phyloP scores from a whole-genome alignment of 75 land plant genomes.

The Isoetes taiwanensis region DNA sequence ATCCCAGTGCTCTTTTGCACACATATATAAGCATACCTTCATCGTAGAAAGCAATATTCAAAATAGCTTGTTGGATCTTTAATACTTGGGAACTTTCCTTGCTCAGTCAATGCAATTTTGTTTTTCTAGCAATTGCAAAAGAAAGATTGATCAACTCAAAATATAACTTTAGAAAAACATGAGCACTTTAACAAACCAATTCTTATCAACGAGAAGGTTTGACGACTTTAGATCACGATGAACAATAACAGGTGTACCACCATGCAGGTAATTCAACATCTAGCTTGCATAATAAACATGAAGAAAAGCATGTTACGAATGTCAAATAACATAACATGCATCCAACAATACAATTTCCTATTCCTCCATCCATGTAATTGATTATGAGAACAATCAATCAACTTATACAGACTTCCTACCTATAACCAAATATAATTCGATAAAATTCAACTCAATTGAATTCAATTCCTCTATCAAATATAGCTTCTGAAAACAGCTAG shows the following conservation, averaged over 20 bases:
- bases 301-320: background rate
- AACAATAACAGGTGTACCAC: conserved; percentile 73
- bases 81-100: too few species aligned
- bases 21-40: too few species aligned
- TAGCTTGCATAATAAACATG: conserved; percentile 42
- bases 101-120: too few species aligned
- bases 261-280: conserved; percentile 92
- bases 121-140: too few species aligned
- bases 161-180: too few species aligned
- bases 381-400: conserved; percentile 83
- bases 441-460: too few species aligned
- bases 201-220: conserved; percentile 87
- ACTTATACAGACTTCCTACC: conserved; percentile 77
- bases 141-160: too few species aligned
- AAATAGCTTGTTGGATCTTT: too few species aligned
- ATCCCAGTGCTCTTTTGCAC: too few species aligned
- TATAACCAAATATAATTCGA: background rate
- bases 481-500: too few species aligned
- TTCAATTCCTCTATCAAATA: too few species aligned
- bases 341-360: background rate
- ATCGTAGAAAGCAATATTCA: too few species aligned
- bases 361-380: conserved; percentile 76
- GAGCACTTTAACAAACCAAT: conserved; percentile 99
- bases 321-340: conserved; percentile 8
- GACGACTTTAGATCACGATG: conserved; percentile 96